phyloP scores from a whole-genome alignment of 192 early-diverging fungal species.

The Phycomyces blakesleeanus region DNA sequence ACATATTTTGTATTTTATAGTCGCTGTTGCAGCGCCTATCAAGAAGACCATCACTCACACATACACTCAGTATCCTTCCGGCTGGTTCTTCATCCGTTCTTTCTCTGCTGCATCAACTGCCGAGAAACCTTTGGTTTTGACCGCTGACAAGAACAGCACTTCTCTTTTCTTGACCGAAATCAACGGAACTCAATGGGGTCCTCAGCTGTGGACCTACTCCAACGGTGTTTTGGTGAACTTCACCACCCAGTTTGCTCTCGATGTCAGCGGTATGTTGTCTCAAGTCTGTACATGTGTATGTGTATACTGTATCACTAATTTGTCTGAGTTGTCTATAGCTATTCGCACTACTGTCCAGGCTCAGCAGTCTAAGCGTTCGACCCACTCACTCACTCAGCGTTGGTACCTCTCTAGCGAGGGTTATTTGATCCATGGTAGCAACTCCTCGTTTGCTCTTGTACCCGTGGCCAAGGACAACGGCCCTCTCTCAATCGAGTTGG shows the following conservation, averaged over 20 bases:
- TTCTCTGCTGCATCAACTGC: constrained; percentile 4
- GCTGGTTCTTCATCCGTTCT: constrained; percentile 30
- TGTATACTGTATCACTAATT: too few species aligned
- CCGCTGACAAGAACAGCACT: constrained; percentile 6
- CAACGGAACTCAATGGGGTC: constrained; percentile 5
- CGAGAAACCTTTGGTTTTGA: constrained; percentile 13
- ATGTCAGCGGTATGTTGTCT: constrained; percentile 7
- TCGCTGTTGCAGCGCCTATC: constrained; percentile 10
- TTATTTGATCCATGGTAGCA: constrained; percentile 2
- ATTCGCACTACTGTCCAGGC: not conserved
- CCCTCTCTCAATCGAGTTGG: not conserved
- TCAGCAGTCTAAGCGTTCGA: not conserved
- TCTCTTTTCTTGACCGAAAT: not conserved
- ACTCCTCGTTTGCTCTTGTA: constrained; percentile 7
- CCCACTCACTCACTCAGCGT: constrained; percentile 6
- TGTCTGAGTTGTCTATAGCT: not conserved
- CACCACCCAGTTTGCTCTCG: constrained; percentile 14
- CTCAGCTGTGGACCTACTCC: constrained; percentile 30
- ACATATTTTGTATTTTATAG: not conserved
- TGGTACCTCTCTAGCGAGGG: constrained; percentile 21
- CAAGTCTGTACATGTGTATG: too few species aligned
- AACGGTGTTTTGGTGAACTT: constrained; percentile 25
- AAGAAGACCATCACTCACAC: constrained; percentile 21
- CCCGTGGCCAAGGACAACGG: constrained; percentile 1
- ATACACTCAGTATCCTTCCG: constrained; percentile 29